phyloP scores from a whole-genome alignment of 2,329 filamentous ascomycete species.

The Fusarium zealandicum region DNA sequence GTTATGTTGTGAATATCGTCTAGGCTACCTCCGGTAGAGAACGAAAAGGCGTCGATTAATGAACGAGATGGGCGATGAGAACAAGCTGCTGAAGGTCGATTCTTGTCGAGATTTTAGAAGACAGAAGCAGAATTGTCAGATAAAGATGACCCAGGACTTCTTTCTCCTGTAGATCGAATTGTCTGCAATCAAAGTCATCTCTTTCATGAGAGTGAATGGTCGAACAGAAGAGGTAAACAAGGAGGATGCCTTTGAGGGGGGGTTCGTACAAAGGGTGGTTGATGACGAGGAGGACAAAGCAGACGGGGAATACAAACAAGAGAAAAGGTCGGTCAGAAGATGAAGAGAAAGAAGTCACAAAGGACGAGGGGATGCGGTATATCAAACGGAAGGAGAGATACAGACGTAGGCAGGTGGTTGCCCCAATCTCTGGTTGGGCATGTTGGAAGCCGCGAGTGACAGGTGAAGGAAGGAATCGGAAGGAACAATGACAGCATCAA shows the following conservation, averaged over 20 bases:
- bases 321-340: neutral
- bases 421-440: conserved; percentile 22
- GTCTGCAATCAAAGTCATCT: conserved; percentile 6
- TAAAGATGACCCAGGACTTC: neutral
- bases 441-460: conserved; percentile 25
- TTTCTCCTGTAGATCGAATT: conserved; percentile 5
- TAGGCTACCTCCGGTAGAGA: neutral
- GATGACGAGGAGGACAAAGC: conserved; percentile 6
- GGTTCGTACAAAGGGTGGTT: conserved; percentile 10
- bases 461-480: conserved; percentile 9
- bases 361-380: neutral
- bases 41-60: neutral
- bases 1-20: neutral
- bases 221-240: conserved; percentile 25
- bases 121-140: conserved; percentile 4
- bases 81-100: conserved; percentile 1
- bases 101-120: conserved; percentile 8
- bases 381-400: conserved; percentile 6
- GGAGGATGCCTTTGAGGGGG: conserved; percentile 7
- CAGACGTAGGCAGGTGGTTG: conserved; percentile 21
- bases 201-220: conserved; percentile 5
- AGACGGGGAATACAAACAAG: conserved; percentile 10
- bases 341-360: neutral
- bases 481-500: neutral
- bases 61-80: neutral